Evolutionary conservation across 75 land plant genomes (phyloP).

Genomic region (Selaginella moellendorffii): DNA sequence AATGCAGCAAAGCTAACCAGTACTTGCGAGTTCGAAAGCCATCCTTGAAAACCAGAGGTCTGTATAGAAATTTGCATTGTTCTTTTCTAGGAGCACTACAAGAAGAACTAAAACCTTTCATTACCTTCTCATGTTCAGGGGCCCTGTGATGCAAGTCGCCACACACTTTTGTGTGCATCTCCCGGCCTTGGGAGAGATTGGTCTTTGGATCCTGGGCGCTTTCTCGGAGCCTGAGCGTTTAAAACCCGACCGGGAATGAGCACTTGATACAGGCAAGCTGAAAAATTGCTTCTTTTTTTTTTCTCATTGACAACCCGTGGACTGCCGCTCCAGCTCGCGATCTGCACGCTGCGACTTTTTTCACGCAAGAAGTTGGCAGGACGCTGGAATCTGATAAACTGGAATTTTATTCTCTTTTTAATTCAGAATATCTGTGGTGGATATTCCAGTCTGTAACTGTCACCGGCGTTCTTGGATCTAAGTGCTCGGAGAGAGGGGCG

Average conservation of each 20-base stretch:
- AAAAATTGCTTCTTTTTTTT: too few relatives aligned
- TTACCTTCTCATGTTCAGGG: slow-evolving; percentile 68
- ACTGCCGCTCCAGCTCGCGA: neutral
- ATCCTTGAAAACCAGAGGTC: slow-evolving; percentile 87
- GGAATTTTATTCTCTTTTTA: too few relatives aligned
- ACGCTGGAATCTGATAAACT: neutral
- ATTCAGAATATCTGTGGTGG: too few relatives aligned
- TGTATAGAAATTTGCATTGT: slow-evolving; percentile 16
- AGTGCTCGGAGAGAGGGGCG: neutral
- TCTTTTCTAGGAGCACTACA: too few relatives aligned
- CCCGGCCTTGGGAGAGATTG: slow-evolving; percentile 75
- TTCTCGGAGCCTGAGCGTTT: slow-evolving; percentile 14
- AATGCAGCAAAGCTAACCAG: slow-evolving; percentile 40
- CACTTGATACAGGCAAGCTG: too few relatives aligned
- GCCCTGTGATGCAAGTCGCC: slow-evolving; percentile 74
- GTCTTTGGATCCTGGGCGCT: slow-evolving; percentile 49
- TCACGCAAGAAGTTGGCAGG: neutral
- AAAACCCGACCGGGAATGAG: too few relatives aligned
- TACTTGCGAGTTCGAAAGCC: slow-evolving; percentile 74
- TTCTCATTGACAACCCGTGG: too few relatives aligned
- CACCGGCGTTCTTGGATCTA: slow-evolving; percentile 2
- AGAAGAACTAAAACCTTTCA: neutral
- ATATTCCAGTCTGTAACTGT: neutral
- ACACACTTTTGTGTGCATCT: slow-evolving; percentile 71
- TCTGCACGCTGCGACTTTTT: neutral